Base-by-base conservation (phyloP, 164 flowering plant species). In the Stephania cephalantha region DNA sequence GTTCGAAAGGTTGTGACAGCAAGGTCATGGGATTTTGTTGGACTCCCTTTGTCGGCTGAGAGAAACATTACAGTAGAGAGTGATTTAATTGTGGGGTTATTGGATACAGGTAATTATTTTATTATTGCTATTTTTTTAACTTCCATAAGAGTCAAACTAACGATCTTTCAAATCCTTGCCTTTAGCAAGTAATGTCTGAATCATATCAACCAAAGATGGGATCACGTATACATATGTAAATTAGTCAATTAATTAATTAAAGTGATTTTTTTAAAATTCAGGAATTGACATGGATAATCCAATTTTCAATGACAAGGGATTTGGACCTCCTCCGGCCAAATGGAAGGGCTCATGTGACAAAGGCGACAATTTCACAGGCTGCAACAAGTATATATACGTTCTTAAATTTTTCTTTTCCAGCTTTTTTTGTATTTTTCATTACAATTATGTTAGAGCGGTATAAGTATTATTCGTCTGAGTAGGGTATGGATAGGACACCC, bases 11-110 rank as follows among this genome's bases (percentile, higher is more conserved):
- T 67, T 30, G 42, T 9, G 3, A 67, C 69, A 22, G 30, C 69
- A 67, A 67, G 69, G 42, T 67, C 69, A 20, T 22, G 69, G 69
- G 69, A 67, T 67, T 67, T 29, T 11, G 69, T 20, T 20, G 9
- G 15, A 20, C 42, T 48, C 9, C 53, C 53, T 48, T 48, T 48
- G 53, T 48, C 53, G 1, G 42, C 30, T 1, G 8, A 67, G 69
- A 67, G 69, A 30, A 29, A 20, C 30, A 22, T 10, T 4, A n/a
- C 6, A 12, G 30, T 22, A 29, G 69, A 67, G 42, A 67, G 30
- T 6, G 69, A 67, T 29, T 20, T 29, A 1, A 67, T 67, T 20
- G 35, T 67, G 30, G 69, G 69, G 11, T 10, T 67, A 22, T 6
- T 67, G 6, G 69, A 67, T 29, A 6, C 69, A 22, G 42, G 69